Evolutionary conservation across 495 filamentous ascomycete genomes (phyloP), one percentile per base, ranked within the genome.

Genomic region (Beverwykella pulmonaria): DNA sequence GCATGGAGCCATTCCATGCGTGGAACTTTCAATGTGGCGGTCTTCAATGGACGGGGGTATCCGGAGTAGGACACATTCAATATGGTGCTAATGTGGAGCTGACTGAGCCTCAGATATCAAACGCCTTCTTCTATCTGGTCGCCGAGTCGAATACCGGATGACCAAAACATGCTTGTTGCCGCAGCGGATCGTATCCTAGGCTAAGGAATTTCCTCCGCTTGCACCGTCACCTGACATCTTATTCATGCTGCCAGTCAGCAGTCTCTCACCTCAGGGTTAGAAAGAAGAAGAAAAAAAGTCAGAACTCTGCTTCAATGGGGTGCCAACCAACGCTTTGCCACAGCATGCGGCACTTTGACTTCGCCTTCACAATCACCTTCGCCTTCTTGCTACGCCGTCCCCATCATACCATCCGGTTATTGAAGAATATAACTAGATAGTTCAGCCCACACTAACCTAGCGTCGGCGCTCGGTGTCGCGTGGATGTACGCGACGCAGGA

Each of bases 31-130:
- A 30, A 34, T 55, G 52, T 44, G 39, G 39, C 39, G 39, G 9
- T 15, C 8, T 44, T 44, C 39, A 44, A 44, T 44, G 39, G 17
- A 15, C 39, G 39, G 39, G 39, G 5, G 17, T 44, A 44, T 44
- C 39, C 39, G 15, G 15, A 12, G 39, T 44, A 12, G 17, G 15
- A 44, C 2, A 14, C 15, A 44, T 44, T 44, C 9, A n/a, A 9
- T 44, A 1, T 47, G 5, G 3, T 54, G 30, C 49, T 17, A 66
- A 17, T 12, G 27, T 48, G 22, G 49, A 69, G 60, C 61, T 69
- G 60, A 69, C 65, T 54, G 59, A 57, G 67, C 60, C 67, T 52
- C 67, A 58, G 44, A 61, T 58, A 34, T 34, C 36, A 36, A 56
- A 34, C 47, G 15, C 6, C 44, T 17, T 23, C 30, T 2, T 9